A percentile compares a stretch with the other conserved stretches of the same genome.
Evolutionary conservation across 495 filamentous ascomycete species (phyloP).

Genomic region (Massariosphaeria phaeospora): DNA sequence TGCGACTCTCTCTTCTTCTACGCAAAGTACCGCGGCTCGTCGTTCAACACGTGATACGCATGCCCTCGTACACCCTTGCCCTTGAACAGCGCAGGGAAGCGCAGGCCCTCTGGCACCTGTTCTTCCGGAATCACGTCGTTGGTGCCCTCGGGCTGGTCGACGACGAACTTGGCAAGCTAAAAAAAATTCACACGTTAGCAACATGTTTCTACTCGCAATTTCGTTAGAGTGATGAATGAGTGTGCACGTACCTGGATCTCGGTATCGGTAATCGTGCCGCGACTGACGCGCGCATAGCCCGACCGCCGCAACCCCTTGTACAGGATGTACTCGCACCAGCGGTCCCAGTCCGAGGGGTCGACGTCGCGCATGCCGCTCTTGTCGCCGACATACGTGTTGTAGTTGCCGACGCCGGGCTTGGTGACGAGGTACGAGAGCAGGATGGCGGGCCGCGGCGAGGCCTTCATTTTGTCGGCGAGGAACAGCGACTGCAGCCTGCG

Average conservation of each 20-base stretch:
- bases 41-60: conserved; percentile 91
- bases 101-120: conserved; percentile 64
- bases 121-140: conserved; percentile 60
- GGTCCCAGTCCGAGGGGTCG: conserved; percentile 87
- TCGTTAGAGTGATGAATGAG: background rate
- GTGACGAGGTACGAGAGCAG: conserved; percentile 90
- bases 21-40: conserved; percentile 65
- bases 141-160: conserved; percentile 64
- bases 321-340: conserved; percentile 99
- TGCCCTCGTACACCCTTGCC: conserved; percentile 86
- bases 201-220: background rate
- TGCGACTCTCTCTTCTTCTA: conserved; percentile 1
- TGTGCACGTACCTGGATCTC: conserved; percentile 71
- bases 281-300: conserved; percentile 84
- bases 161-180: conserved; percentile 88
- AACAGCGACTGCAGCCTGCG: conserved; percentile 84
- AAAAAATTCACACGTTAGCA: conserved; percentile 26
- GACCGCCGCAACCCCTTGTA: conserved; percentile 83
- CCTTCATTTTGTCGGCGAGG: conserved; percentile 81
- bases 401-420: conserved; percentile 85
- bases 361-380: conserved; percentile 91
- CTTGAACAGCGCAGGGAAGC: conserved; percentile 84
- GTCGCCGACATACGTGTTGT: conserved; percentile 91
- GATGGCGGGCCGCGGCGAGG: conserved; percentile 72
- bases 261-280: conserved; percentile 92